These are phyloP conservation scores for Ogataea ganodermae DNA, from an alignment of 805 yeast genomes.

Conservation along the genomic window DNA sequence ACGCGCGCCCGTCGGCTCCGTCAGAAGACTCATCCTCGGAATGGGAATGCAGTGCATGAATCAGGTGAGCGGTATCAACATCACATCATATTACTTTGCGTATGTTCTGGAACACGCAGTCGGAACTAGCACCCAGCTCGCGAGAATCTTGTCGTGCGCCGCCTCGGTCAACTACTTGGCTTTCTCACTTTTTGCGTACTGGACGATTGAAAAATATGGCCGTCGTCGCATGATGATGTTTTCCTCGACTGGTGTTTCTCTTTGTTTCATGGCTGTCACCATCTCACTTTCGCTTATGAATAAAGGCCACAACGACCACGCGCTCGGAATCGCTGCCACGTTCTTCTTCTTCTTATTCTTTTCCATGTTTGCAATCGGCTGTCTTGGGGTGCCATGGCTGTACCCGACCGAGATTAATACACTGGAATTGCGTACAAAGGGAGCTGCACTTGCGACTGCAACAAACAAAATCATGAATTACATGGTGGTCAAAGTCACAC, in stretches of 20 bases:
- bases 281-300: constrained; percentile 31
- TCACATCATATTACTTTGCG: constrained; percentile 18
- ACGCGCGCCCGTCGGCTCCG: constrained; percentile 24
- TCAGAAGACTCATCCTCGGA: constrained; percentile 30
- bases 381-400: constrained; percentile 29
- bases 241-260: constrained; percentile 42
- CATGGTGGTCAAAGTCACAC: constrained; percentile 17
- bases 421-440: constrained; percentile 30
- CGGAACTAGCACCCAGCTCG: constrained; percentile 35
- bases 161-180: constrained; percentile 25
- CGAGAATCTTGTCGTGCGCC: constrained; percentile 40
- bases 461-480: constrained; percentile 33
- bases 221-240: constrained; percentile 43
- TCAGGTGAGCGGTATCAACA: constrained; percentile 43
- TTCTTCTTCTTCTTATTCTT: constrained; percentile 41
- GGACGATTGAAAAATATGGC: constrained; percentile 40
- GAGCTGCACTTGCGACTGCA: constrained; percentile 25
- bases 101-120: constrained; percentile 29
- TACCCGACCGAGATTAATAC: constrained; percentile 30
- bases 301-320: constrained; percentile 26
- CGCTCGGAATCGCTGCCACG: constrained; percentile 37
- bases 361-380: constrained; percentile 35
- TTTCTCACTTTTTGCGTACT: constrained; percentile 29
- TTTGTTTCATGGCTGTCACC: constrained; percentile 43
- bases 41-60: constrained; percentile 39